These are phyloP conservation scores for Boletus huronensis DNA, from an alignment of 768 basidiomycete genomes.

Conservation along the genomic window DNA sequence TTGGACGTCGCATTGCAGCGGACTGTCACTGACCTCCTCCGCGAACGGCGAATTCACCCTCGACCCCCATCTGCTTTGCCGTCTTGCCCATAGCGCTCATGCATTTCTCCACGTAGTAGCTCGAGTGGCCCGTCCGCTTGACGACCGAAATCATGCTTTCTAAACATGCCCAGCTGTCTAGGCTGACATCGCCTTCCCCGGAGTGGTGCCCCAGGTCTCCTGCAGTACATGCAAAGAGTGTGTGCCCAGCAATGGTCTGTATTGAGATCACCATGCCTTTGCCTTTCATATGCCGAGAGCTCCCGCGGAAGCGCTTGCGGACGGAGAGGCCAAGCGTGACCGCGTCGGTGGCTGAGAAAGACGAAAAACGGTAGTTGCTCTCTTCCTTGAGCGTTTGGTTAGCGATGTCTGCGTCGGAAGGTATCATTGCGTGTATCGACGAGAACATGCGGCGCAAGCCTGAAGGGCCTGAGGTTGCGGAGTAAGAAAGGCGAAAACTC, in stretches of 20 bases:
- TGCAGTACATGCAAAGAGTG: constrained; percentile 78
- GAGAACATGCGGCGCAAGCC: constrained; percentile 49
- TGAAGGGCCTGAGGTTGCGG: constrained; percentile 3
- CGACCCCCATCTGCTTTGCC: constrained; percentile 66
- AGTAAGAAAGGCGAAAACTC: constrained; percentile 5
- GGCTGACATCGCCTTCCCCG: constrained; percentile 70
- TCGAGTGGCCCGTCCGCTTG: constrained; percentile 77
- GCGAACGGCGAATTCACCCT: constrained; percentile 58
- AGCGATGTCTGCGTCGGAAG: constrained; percentile 70
- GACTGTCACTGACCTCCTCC: constrained; percentile 65
- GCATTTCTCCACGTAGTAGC: constrained; percentile 83
- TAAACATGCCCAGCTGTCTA: constrained; percentile 76
- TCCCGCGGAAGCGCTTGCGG: constrained; percentile 78
- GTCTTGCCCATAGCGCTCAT: constrained; percentile 83
- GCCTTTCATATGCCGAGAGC: constrained; percentile 67
- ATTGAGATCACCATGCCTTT: constrained; percentile 81
- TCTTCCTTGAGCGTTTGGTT: constrained; percentile 71
- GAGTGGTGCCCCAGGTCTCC: constrained; percentile 69
- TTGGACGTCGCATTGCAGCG: not conserved
- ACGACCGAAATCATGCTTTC: constrained; percentile 82
- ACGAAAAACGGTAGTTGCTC: constrained; percentile 61
- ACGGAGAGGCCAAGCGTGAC: constrained; percentile 77
- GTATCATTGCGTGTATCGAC: constrained; percentile 57
- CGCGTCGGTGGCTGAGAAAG: constrained; percentile 75
- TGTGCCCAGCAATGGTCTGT: constrained; percentile 75